A percentile compares a stretch with the other conserved stretches of the same genome.
Conservation (phyloP, 75 land plant species). For the Pinus albicaulis region DNA sequence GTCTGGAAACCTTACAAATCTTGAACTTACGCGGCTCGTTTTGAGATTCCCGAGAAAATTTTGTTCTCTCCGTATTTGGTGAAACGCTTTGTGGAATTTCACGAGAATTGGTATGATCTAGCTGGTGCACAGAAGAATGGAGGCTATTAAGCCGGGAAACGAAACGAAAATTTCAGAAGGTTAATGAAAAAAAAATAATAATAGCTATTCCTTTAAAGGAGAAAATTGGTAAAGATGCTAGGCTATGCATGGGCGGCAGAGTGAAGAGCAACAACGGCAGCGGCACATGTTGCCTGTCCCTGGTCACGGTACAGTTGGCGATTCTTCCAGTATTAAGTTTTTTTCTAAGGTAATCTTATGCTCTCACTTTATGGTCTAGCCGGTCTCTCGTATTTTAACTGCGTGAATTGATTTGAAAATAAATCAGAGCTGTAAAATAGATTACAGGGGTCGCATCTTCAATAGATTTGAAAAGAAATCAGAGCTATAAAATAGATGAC, state of each 20-base stretch:
- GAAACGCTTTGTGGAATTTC: too few relatives aligned
- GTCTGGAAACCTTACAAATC: too few relatives aligned
- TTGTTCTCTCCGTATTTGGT: too few relatives aligned
- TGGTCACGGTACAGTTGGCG: conserved; percentile 19
- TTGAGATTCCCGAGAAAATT: too few relatives aligned
- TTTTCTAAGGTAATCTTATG: conserved; percentile 24
- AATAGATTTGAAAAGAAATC: too few relatives aligned
- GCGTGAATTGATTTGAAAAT: neutral
- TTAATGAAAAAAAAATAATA: too few relatives aligned
- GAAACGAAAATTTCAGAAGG: too few relatives aligned
- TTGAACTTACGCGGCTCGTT: too few relatives aligned
- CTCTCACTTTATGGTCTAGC: neutral
- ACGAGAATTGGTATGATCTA: too few relatives aligned
- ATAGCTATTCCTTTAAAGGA: too few relatives aligned
- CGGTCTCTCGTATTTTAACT: neutral
- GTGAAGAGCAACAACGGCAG: conserved; percentile 55
- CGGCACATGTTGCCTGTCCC: conserved; percentile 81
- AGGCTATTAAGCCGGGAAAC: too few relatives aligned
- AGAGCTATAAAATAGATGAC: neutral
- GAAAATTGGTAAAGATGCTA: conserved; percentile 37
- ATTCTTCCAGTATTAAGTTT: conserved; percentile 16
- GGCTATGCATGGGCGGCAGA: conserved; percentile 78
- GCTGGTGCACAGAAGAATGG: too few relatives aligned
- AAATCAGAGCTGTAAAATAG: neutral
- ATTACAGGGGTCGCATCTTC: neutral